Evolutionary conservation across 257 asterid genomes (phyloP), one percentile per base, ranked within the genome.

Genomic region (Perilla frutescens): DNA sequence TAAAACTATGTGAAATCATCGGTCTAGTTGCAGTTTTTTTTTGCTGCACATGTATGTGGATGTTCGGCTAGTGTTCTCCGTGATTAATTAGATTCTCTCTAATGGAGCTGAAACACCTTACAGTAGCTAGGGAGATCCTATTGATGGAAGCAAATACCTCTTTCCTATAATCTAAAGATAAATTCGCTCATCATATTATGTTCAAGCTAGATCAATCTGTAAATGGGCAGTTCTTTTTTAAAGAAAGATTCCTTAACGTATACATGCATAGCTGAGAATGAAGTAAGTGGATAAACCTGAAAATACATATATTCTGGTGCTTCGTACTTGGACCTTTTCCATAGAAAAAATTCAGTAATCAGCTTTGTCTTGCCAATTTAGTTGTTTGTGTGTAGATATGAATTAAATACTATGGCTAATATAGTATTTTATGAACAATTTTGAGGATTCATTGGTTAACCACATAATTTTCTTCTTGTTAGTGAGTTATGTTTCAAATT

Each of bases 401-500:
- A 11, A 10, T 70, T 13, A 14, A 59, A 37, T 45, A 32, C 44
- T 44, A 15, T 51, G 8, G 45, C 40, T 66, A 20, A 6, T 65
- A 8, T 41, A 4, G 39, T 48, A n/a, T 72, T 15, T 10, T 67
- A 62, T 66, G 55, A 71, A 50, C 41, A n/a, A 3, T 75, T 20
- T 48, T 76, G 37, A 68, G 71, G 67, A 62, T 39, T 72, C 15
- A 34, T 10, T 11, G 26, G 62, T 48, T 58, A 72, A 59, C 44
- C 56, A 37, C 67, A n/a, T 56, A 76, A 34, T 31, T 47, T 65
- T 47, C 66, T 41, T 72, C 31, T 53, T 72, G 72, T 47, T 3
- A 62, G 36, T 45, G 58, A 67, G 44, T 43, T 67, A 48, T 62
- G 49, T 72, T 68, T 63, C 64, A 76, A 66, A 56, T 66, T 65